A percentile compares a stretch with the other conserved stretches of the same genome.
phyloP scores from a whole-genome alignment of 2,329 filamentous ascomycete species.

The Pseudogymnoascus sp. region DNA sequence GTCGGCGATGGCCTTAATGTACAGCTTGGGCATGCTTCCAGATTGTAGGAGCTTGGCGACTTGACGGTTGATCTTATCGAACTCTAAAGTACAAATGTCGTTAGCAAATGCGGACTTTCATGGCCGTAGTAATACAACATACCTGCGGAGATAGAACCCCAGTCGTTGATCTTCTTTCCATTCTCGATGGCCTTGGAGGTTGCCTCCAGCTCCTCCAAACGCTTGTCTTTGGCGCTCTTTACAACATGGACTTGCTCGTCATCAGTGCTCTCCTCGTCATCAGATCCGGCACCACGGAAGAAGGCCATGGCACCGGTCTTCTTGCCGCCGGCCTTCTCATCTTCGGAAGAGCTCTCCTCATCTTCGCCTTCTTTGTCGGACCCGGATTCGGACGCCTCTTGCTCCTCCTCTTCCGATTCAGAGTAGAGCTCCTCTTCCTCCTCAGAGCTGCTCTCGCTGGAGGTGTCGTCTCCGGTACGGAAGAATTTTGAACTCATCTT shows the following conservation, averaged over 20 bases:
- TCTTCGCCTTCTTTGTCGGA: constrained; percentile 44
- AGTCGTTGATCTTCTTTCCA: constrained; percentile 94
- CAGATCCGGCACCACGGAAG: constrained; percentile 63
- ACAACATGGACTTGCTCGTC: constrained; percentile 79
- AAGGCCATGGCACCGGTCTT: constrained; percentile 71
- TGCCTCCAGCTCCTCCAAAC: constrained; percentile 83
- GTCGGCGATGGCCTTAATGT: constrained; percentile 87
- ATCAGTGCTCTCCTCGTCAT: constrained; percentile 75
- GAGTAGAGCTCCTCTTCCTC: constrained; percentile 94
- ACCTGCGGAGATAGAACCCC: constrained; percentile 87
- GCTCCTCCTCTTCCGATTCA: constrained; percentile 58
- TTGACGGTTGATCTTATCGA: constrained; percentile 88
- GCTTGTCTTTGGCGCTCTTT: constrained; percentile 98
- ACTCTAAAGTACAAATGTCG: constrained; percentile 50
- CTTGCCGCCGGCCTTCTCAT: constrained; percentile 50
- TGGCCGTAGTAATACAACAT: constrained; percentile 29
- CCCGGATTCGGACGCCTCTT: constrained; percentile 34
- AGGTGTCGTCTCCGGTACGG: constrained; percentile 56
- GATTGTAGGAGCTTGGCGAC: constrained; percentile 69
- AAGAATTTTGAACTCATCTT: constrained; percentile 9
- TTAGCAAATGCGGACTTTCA: not conserved
- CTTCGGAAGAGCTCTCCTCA: constrained; percentile 49
- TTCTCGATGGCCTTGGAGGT: constrained; percentile 92
- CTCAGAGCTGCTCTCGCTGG: constrained; percentile 82
- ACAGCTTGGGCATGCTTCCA: constrained; percentile 77